phyloP scores from a whole-genome alignment of 768 basidiomycete genomes.

The Saitozyma podzolica region DNA sequence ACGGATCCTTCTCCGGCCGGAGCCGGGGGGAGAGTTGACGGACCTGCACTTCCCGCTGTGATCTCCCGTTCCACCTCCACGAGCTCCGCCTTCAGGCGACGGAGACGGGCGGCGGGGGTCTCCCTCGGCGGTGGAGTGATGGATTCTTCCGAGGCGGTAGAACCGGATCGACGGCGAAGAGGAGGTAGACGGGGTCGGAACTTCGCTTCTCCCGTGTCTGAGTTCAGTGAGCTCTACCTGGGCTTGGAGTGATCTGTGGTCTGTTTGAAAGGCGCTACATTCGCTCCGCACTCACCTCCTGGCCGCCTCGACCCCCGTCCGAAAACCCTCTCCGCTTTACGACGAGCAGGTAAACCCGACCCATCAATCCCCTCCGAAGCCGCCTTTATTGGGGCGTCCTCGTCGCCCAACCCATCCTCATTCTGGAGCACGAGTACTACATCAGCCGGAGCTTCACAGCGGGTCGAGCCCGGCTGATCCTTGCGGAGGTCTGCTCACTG shows the following conservation, averaged over 20 bases:
- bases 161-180: constrained; percentile 14
- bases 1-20: constrained; percentile 34
- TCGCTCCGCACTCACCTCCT: not conserved
- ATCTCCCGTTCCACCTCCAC: constrained; percentile 64
- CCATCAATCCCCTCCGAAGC: constrained; percentile 35
- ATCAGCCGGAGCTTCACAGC: not conserved
- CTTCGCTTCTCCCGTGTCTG: not conserved
- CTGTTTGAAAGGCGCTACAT: not conserved
- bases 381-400: constrained; percentile 13
- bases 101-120: constrained; percentile 50
- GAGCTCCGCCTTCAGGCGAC: constrained; percentile 72
- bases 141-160: constrained; percentile 24
- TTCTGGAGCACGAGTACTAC: constrained; percentile 12
- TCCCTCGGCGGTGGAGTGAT: constrained; percentile 30
- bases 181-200: constrained; percentile 42
- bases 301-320: constrained; percentile 21
- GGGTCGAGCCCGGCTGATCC: not conserved
- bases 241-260: not conserved
- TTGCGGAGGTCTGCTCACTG: constrained; percentile 21
- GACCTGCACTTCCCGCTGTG: not conserved
- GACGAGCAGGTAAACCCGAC: constrained; percentile 25
- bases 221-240: not conserved
- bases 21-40: constrained; percentile 55
- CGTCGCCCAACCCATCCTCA: constrained; percentile 25
- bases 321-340: constrained; percentile 42